These are phyloP conservation scores for Colletotrichum sp. DNA, from an alignment of 2,329 filamentous ascomycete genomes.

Conservation along the genomic window DNA sequence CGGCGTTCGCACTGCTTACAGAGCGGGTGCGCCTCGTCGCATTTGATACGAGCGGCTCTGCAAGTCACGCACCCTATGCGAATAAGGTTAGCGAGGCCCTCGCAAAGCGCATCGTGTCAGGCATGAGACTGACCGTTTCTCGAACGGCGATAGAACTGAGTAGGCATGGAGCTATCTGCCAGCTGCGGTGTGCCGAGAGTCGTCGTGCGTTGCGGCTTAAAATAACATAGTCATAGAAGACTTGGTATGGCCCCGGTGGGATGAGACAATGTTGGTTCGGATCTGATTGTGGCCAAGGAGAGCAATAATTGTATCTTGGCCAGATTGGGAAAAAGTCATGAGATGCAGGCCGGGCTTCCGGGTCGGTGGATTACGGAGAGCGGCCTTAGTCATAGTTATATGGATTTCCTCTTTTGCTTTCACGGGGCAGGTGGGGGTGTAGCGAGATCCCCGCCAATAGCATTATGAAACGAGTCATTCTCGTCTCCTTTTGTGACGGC, in stretches of 20 bases:
- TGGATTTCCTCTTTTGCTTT: not conserved
- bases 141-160: constrained; percentile 2
- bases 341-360: not conserved
- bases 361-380: not conserved
- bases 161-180: not conserved
- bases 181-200: not conserved
- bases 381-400: not conserved
- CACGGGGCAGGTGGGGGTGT: not conserved
- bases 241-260: not conserved
- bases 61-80: not conserved
- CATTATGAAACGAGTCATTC: not conserved
- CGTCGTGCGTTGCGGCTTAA: not conserved
- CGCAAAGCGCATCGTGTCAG: not conserved
- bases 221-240: not conserved
- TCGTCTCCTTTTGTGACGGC: not conserved
- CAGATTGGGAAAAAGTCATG: not conserved
- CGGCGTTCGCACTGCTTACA: not conserved
- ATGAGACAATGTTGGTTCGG: not conserved
- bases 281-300: not conserved
- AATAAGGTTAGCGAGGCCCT: not conserved
- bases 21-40: not conserved
- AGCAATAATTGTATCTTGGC: not conserved
- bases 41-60: constrained; percentile 1
- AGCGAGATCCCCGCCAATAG: not conserved
- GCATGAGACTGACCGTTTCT: not conserved